phyloP scores from a whole-genome alignment of 768 basidiomycete genomes.

The Hericium coralloides region DNA sequence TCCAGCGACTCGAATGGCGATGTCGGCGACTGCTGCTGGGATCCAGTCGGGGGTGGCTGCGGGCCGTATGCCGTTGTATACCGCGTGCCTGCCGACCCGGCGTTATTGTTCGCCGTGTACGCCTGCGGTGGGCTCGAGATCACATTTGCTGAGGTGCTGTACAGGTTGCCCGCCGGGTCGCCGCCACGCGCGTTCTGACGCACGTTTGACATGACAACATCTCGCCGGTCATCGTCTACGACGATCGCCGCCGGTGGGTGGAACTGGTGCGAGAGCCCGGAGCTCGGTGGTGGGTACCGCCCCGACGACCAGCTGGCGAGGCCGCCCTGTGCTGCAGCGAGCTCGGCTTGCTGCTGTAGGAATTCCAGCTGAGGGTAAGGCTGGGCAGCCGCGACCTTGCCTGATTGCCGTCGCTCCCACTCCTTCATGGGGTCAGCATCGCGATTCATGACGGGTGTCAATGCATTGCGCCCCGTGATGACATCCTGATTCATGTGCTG shows the following conservation, averaged over 20 bases:
- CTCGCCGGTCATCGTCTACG: constrained; percentile 63
- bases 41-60: constrained; percentile 24
- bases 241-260: constrained; percentile 53
- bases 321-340: constrained; percentile 52
- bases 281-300: constrained; percentile 57
- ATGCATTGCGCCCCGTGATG: constrained; percentile 65
- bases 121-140: constrained; percentile 74
- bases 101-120: constrained; percentile 40
- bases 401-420: constrained; percentile 87
- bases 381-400: constrained; percentile 59
- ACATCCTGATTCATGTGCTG: constrained; percentile 86
- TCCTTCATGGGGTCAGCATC: constrained; percentile 86
- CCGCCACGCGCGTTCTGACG: constrained; percentile 46
- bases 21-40: constrained; percentile 27
- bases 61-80: constrained; percentile 29
- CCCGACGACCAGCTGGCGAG: constrained; percentile 42
- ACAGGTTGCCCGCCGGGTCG: constrained; percentile 24
- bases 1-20: constrained; percentile 53
- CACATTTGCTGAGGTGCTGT: constrained; percentile 28
- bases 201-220: constrained; percentile 77
- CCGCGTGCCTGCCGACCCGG: constrained; percentile 44
- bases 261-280: constrained; percentile 56
- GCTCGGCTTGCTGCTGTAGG: constrained; percentile 88
- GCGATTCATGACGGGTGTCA: constrained; percentile 90
- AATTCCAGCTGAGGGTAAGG: constrained; percentile 88